Conservation (phyloP, 306 rosid genomes). For the Rosa persica region DNA sequence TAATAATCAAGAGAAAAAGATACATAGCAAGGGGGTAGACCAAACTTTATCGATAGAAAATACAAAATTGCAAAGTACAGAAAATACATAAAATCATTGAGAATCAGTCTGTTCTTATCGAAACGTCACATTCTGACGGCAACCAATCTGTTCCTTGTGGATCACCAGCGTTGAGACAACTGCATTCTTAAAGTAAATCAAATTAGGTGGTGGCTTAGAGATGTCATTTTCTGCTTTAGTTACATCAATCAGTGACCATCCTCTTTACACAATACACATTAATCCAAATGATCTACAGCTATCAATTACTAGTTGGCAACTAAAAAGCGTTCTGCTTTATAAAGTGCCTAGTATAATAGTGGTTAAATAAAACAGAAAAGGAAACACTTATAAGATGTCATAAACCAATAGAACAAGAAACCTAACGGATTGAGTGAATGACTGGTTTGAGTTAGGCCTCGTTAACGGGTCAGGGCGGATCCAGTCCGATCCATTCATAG, state of each 20-base stretch:
- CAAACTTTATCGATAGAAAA: no score
- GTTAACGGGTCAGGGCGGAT: no score
- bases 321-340: not conserved
- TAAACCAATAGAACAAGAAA: not conserved
- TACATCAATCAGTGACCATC: not conserved
- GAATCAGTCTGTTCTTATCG: no score
- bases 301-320: not conserved
- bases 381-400: not conserved
- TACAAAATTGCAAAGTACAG: no score
- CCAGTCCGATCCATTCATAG: no score
- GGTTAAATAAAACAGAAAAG: not conserved
- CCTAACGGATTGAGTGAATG: not conserved
- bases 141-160: slow-evolving; percentile 77
- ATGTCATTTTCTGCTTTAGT: not conserved
- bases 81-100: no score
- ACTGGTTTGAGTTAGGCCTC: no score
- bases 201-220: not conserved
- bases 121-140: slow-evolving; percentile 87
- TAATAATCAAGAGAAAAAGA: no score
- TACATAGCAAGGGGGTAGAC: no score
- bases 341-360: not conserved
- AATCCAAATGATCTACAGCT: not conserved
- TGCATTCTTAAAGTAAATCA: slow-evolving; percentile 29
- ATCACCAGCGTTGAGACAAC: slow-evolving; percentile 63
- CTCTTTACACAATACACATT: not conserved